Evolutionary conservation across 805 yeast genomes (phyloP), one percentile per base, ranked within the genome.

Genomic region (Spathaspora girioi): DNA sequence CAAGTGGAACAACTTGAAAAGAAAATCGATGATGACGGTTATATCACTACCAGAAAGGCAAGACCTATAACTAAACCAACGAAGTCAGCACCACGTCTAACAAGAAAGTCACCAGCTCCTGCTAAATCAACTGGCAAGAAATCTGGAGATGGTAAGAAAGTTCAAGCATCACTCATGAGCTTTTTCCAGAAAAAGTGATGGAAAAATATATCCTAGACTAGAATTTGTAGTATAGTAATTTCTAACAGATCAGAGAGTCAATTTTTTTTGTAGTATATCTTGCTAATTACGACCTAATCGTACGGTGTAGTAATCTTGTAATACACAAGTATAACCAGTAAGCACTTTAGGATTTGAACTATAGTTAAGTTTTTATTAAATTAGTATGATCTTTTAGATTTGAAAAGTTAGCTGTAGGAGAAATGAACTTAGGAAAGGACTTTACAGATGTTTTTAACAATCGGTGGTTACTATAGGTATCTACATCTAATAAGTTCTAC

Each of bases 21-120:
- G 40, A 52, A 56, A 46, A 67, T 70, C 20, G 84, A 79, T 54
- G 82, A 77, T 38, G 84, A 80, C 49, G 84, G 84, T 0, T 80
- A 72, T 57, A 64, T 77, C 19, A 75, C 78, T 0, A 66, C 62
- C 46, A 63, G 64, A 35, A 62, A 50, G 59, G 12, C 38, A 45
- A 43, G 32, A 11, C 42, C 50, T 19, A 29, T 54, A 15, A 45
- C 56, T n/a, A 53, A 53, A 35, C 40, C 40, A 35, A 18, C 40
- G 5, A 35, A 35, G 14, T 8, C 17, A 35, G 8, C 17, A 9
- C 8, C 40, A n/a, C 40, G 40, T 17, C 43, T 52, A 20, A 40
- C 56, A 19, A 53, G 32, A 31, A 53, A 29, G 35, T 10, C n/a
- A 11, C 35, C 35, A 31, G 35, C 18, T 9, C 32, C 32, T 10